phyloP scores from a whole-genome alignment of 352 stramenopile genomes.

The Pythium sp. region DNA sequence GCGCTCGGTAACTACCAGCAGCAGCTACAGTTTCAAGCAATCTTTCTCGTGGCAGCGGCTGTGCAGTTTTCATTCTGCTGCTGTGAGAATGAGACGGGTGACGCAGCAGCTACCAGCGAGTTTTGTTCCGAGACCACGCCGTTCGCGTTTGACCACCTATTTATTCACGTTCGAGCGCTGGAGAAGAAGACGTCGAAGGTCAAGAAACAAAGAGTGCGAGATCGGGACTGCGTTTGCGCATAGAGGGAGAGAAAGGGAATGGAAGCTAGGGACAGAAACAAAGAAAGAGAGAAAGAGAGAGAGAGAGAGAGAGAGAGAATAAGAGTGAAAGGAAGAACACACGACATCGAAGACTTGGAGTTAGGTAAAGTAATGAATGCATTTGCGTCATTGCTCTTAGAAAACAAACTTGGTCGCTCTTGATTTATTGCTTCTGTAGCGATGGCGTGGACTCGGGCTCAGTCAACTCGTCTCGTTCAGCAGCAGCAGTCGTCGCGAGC shows the following conservation, averaged over 20 bases:
- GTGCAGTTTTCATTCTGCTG: background rate
- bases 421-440: background rate
- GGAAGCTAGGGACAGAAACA: background rate
- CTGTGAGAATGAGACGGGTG: background rate
- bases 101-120: background rate
- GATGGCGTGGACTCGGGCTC: background rate
- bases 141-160: constrained; percentile 11
- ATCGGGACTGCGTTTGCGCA: constrained; percentile 3
- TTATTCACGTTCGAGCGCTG: constrained; percentile 13
- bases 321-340: background rate
- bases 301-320: background rate
- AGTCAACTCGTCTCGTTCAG: background rate
- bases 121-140: background rate
- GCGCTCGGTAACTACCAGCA: background rate
- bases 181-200: background rate
- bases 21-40: background rate
- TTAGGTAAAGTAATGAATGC: constrained; percentile 1
- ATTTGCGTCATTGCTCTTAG: constrained; percentile 5
- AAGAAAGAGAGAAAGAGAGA: background rate
- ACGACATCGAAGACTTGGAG: background rate
- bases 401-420: background rate
- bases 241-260: background rate
- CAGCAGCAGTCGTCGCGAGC: background rate
- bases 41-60: background rate
- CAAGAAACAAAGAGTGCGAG: background rate